Conservation (phyloP, 306 rosid genomes). For the Pterocarpus macrocarpus region DNA sequence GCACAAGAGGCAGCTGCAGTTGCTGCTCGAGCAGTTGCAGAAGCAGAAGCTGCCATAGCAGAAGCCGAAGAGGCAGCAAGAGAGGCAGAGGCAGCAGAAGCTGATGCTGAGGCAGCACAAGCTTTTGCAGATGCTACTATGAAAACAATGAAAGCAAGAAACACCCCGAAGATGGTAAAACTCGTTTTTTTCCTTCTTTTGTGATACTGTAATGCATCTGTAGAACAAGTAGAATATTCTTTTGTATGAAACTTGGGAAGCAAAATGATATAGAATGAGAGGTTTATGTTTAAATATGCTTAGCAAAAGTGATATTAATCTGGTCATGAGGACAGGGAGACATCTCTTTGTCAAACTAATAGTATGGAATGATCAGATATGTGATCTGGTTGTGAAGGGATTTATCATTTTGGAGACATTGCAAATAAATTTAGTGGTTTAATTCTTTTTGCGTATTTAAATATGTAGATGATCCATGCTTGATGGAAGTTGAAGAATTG, state of each 20-base stretch:
- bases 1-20: constrained; percentile 78
- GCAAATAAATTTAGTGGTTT: constrained; percentile 8
- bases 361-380: constrained; percentile 31
- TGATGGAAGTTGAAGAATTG: constrained; percentile 52
- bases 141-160: constrained; percentile 73
- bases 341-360: constrained; percentile 22
- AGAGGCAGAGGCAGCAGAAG: constrained; percentile 97
- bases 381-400: constrained; percentile 24
- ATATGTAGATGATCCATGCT: constrained; percentile 62
- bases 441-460: constrained; percentile 12
- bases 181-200: neutral
- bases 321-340: constrained; percentile 9
- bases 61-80: constrained; percentile 92
- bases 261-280: neutral
- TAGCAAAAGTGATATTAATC: constrained; percentile 5
- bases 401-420: constrained; percentile 37
- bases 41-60: constrained; percentile 89
- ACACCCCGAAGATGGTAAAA: constrained; percentile 73
- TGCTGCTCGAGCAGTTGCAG: constrained; percentile 93
- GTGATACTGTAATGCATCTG: constrained; percentile 25
- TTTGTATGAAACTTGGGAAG: constrained; percentile 4
- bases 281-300: constrained; percentile 17
- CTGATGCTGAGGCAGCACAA: constrained; percentile 86
- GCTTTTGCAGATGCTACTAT: constrained; percentile 84
- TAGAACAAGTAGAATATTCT: constrained; percentile 1